These are phyloP conservation scores for Tremellales sp. DNA, from an alignment of 1,284 basidiomycete genomes.

Conservation along the genomic window DNA sequence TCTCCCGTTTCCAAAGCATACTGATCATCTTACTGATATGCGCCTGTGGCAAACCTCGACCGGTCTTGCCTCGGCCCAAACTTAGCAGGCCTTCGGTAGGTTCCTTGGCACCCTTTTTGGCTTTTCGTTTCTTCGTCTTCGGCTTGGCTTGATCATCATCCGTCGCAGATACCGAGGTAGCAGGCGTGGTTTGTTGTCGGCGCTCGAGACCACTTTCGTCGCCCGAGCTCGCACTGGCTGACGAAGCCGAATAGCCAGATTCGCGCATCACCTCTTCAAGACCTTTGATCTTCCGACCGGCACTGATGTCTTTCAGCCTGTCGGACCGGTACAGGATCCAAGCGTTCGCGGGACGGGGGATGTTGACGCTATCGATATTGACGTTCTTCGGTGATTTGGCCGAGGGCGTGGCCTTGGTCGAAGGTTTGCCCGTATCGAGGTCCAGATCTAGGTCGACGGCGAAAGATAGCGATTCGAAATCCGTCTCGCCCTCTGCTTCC, in stretches of 20 bases:
- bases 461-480: too few relatives aligned
- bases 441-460: background rate
- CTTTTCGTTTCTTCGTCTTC: background rate
- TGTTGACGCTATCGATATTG: constrained; percentile 44
- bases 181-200: background rate
- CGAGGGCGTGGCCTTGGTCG: background rate
- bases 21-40: constrained; percentile 69
- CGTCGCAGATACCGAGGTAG: background rate
- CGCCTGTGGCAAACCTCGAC: constrained; percentile 59
- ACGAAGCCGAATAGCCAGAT: background rate
- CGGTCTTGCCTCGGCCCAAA: constrained; percentile 35
- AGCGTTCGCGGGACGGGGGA: constrained; percentile 76
- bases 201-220: background rate
- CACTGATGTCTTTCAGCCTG: constrained; percentile 52
- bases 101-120: constrained; percentile 20
- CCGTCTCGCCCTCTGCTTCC: background rate
- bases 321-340: constrained; percentile 88
- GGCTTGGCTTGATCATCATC: background rate
- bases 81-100: constrained; percentile 28
- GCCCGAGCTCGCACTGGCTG: background rate
- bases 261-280: constrained; percentile 22
- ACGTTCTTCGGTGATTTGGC: too few relatives aligned
- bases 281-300: constrained; percentile 20
- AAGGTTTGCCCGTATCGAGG: background rate
- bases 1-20: constrained; percentile 64